These are phyloP conservation scores for Anisodus acutangulus DNA, from an alignment of 257 asterid genomes.

Conservation along the genomic window DNA sequence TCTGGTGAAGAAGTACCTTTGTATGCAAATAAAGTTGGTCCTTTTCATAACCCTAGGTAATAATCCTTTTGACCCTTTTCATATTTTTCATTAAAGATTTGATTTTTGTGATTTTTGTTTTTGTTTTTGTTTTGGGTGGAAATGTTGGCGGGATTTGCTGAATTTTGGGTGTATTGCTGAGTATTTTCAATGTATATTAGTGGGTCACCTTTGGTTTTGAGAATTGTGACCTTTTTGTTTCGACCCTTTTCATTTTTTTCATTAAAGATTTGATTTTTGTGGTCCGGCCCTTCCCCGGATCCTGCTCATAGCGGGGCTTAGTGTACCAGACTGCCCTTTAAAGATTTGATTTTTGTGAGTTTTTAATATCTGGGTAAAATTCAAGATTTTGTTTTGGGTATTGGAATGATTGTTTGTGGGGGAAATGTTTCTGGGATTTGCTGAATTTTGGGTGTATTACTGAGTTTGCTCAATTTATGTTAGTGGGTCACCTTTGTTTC, in stretches of 20 bases:
- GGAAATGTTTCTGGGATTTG: background rate
- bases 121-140: background rate
- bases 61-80: background rate
- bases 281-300: background rate
- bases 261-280: background rate
- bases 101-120: background rate
- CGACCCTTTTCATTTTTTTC: too few species aligned
- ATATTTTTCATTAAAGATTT: background rate
- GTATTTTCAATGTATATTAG: background rate
- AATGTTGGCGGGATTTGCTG: background rate
- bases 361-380: background rate
- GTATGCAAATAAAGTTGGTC: slow-evolving; percentile 53
- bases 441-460: background rate
- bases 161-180: background rate
- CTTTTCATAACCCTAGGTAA: slow-evolving; percentile 53
- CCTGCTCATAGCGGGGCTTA: too few species aligned
- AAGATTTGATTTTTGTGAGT: background rate
- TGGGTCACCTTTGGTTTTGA: background rate
- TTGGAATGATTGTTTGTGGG: too few species aligned
- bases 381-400: background rate
- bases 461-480: background rate
- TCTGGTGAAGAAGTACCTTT: slow-evolving; percentile 44
- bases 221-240: background rate
- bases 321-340: too few species aligned
- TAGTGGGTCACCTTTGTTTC: background rate